Conservation (phyloP, 202 grass and related monocot genomes). For the Sporobolus alterniflorus region DNA sequence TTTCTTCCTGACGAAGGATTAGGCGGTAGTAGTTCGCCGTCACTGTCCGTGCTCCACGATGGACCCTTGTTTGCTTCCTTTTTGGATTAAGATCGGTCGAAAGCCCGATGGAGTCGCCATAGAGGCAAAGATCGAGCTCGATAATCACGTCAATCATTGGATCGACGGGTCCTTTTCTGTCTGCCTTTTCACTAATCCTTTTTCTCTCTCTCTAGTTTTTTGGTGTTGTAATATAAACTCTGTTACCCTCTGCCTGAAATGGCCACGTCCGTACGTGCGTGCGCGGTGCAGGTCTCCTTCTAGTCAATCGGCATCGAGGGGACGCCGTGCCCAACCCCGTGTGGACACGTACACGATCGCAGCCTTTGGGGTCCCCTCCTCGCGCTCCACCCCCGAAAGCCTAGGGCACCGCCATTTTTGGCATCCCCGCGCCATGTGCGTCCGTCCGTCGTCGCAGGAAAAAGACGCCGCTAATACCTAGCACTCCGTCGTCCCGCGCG, state of each 20-base stretch:
- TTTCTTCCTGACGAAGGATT: conserved; percentile 68
- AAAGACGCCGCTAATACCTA: too few species aligned
- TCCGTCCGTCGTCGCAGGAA: not conserved
- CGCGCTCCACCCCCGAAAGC: conserved; percentile 32
- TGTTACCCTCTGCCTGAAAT: not conserved
- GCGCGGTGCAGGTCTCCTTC: not conserved
- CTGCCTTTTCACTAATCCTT: conserved; percentile 15
- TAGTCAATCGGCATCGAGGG: too few species aligned
- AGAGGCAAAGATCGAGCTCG: not conserved
- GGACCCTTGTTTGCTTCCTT: not conserved
- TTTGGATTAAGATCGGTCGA: conserved; percentile 28
- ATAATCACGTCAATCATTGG: conserved; percentile 20
- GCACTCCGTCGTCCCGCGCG: not conserved
- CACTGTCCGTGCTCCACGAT: conserved; percentile 24
- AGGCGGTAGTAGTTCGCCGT: not conserved
- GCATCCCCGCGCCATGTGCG: conserved; percentile 24
- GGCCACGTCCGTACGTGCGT: not conserved
- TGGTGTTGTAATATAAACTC: not conserved
- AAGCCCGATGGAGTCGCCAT: conserved; percentile 1
- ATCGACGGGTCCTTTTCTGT: conserved; percentile 1
- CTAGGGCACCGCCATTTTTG: conserved; percentile 53
- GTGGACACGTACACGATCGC: conserved; percentile 49
- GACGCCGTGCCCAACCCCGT: conserved; percentile 21
- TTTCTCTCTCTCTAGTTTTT: not conserved
- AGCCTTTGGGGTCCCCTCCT: not conserved